Base-by-base conservation (phyloP, 768 basidiomycete species). In the Pleurotus tuber-regium region DNA sequence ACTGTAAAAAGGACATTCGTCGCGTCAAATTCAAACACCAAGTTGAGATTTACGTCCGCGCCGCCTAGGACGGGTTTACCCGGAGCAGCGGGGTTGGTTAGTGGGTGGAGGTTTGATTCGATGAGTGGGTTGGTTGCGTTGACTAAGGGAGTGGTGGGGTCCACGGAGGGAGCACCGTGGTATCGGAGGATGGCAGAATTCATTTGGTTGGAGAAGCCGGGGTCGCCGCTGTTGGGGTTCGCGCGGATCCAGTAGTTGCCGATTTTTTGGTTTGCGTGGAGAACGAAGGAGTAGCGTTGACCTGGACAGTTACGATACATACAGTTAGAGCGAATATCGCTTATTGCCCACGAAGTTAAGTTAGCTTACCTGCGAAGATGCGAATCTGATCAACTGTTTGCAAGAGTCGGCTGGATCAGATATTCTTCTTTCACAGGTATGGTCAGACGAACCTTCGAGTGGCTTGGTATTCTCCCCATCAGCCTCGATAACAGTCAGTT, bases 121-220 rank as follows among this genome's bases (percentile, higher is more conserved):
- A 57, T 19, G 24, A 75, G 59, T 10, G 66, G 61, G 1, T 50
- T 52, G 2, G 53, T 38, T 21, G 56, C 50, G 23, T 54, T 25
- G 1, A 51, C 54, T 1, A 56, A 46, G 2, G 31, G 43, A 0
- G 66, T 67, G 1, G 59, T 59, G 1, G 73, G 73, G 21, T 75
- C 63, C 1, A 21, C 35, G 16, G 39, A 1, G 2, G 51, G 51
- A 0, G 69, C 73, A 19, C 72, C 71, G 11, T 29, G 39, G 54
- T 75, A 75, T 16, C 71, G 69, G 9, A 75, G 55, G 44, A 75
- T 75, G 1, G 74, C 75, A 6, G 69, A 71, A 56, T 72, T 76
- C 9, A 68, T 57, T 11, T 71, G 74, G 21, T 61, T 65, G 4
- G 2, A 33, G 47, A 66, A 69, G 7, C 52, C 62, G 65, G 5